Evolutionary conservation across 2,329 filamentous ascomycete species (phyloP).

Genomic region (Neocatenulostroma microsporum): DNA sequence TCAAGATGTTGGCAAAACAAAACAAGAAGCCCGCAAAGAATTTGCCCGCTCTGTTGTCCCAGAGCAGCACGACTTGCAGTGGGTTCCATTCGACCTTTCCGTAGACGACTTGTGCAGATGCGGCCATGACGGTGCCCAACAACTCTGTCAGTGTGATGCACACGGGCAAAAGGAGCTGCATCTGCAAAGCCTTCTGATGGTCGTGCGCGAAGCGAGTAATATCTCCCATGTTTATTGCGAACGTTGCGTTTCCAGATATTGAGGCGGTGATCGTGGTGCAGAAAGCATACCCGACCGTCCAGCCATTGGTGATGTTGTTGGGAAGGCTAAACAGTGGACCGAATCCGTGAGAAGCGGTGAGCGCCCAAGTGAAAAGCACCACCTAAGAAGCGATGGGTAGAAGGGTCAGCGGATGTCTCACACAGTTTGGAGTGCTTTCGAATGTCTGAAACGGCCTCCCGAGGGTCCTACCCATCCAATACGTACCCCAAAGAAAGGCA

Average conservation of each 20-base stretch:
- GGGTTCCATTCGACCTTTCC: slow-evolving; percentile 8
- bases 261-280: slow-evolving; percentile 4
- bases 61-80: slow-evolving; percentile 2
- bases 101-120: slow-evolving; percentile 6
- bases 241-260: slow-evolving; percentile 3
- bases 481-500: slow-evolving; percentile 8
- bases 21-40: slow-evolving; percentile 7
- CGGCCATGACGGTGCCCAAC: slow-evolving; percentile 6
- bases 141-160: slow-evolving; percentile 6
- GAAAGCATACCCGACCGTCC: slow-evolving; percentile 4
- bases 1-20: slow-evolving; percentile 6
- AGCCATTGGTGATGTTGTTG: slow-evolving; percentile 4
- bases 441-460: too few relatives aligned
- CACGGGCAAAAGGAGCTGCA: slow-evolving; percentile 6
- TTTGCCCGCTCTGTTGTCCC: slow-evolving; percentile 5
- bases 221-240: slow-evolving; percentile 8
- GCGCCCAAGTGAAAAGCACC: slow-evolving; percentile 4
- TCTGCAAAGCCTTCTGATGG: slow-evolving; percentile 1
- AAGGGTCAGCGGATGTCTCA: too few relatives aligned
- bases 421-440: too few relatives aligned
- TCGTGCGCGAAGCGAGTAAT: slow-evolving; percentile 6
- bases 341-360: slow-evolving; percentile 1
- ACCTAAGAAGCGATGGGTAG: too few relatives aligned
- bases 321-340: slow-evolving; percentile 5
- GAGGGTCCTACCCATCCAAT: too few relatives aligned